Evolutionary conservation across 495 filamentous ascomycete genomes (phyloP), one percentile per base, ranked within the genome.

Genomic region (Pyronema omphalodes): DNA sequence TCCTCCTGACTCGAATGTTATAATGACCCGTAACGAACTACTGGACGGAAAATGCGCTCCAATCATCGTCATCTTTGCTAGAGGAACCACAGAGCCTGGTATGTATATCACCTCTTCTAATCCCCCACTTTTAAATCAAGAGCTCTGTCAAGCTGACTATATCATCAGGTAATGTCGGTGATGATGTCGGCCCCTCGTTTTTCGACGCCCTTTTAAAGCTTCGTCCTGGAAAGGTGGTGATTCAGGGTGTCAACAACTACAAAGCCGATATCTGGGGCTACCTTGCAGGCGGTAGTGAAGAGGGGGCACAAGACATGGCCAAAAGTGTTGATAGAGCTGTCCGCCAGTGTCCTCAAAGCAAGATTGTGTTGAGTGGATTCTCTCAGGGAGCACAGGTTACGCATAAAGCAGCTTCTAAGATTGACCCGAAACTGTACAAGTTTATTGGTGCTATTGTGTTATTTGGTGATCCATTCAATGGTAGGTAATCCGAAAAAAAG

Each of bases 301-400:
- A 57, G 1, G 76, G 74, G 19, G 69, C 68, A 0, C 57, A 62
- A 37, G 58, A 63, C 39, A 79, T 79, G 70, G 75, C 73, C 18
- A 56, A 55, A 2, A 67, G 75, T 12, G 73, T 76, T 40, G 60
- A 69, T 15, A 59, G 67, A 7, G 73, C 74, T 3, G 66, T 75
- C 9, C 57, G 57, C 15, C 61, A 71, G 34, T 83, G 78, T 60
- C 76, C 78, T 4, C 66, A 71, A 23, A 80, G 76, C 49, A 77
- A 78, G 62, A 67, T 82, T 51, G 73, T 80, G n/a, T 64, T 78
- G 7, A 69, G 71, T 6, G 79, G 78, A 36, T 82, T 80, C 61
- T 76, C 73, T 0, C 60, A 63, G 52, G 60, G 60, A 11, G 60
- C 60, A 1, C 60, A 63, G 44, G 60, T 63, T 15, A 56, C 54